Conservation (phyloP, 1,139 yeast genomes). For the Yamadazyma dushanensis region DNA sequence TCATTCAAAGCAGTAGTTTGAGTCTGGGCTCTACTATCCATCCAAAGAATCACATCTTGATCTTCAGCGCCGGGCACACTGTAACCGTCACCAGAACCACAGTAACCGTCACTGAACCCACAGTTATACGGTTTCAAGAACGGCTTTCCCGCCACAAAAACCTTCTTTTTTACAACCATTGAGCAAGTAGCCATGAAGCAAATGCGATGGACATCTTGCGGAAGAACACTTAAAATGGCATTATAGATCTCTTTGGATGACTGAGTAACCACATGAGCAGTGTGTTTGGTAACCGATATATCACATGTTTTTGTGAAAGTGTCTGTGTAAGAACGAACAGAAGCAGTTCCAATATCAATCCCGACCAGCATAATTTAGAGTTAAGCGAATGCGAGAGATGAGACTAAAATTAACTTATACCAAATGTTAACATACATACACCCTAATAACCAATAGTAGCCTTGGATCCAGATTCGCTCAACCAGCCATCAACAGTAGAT, state of each 20-base stretch:
- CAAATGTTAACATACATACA: neutral
- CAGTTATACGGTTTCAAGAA: slow-evolving; percentile 29
- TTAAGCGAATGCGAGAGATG: neutral
- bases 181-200: slow-evolving; percentile 55
- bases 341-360: slow-evolving; percentile 56
- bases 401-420: neutral
- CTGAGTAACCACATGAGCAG: slow-evolving; percentile 35
- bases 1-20: slow-evolving; percentile 35
- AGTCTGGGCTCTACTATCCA: slow-evolving; percentile 48
- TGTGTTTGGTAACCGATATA: slow-evolving; percentile 12
- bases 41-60: slow-evolving; percentile 56
- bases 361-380: slow-evolving; percentile 29
- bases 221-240: slow-evolving; percentile 13
- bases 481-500: slow-evolving; percentile 58
- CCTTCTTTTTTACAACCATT: slow-evolving; percentile 39
- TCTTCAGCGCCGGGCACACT: slow-evolving; percentile 7
- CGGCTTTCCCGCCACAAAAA: slow-evolving; percentile 12
- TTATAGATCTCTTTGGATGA: slow-evolving; percentile 37
- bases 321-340: slow-evolving; percentile 33
- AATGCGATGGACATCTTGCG: slow-evolving; percentile 18
- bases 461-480: slow-evolving; percentile 47
- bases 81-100: neutral
- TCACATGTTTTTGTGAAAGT: slow-evolving; percentile 15
- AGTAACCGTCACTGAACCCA: slow-evolving; percentile 12
- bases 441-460: slow-evolving; percentile 22